These are phyloP conservation scores for Otatea glauca DNA, from an alignment of 176 grass and related monocot species.

Conservation along the genomic window DNA sequence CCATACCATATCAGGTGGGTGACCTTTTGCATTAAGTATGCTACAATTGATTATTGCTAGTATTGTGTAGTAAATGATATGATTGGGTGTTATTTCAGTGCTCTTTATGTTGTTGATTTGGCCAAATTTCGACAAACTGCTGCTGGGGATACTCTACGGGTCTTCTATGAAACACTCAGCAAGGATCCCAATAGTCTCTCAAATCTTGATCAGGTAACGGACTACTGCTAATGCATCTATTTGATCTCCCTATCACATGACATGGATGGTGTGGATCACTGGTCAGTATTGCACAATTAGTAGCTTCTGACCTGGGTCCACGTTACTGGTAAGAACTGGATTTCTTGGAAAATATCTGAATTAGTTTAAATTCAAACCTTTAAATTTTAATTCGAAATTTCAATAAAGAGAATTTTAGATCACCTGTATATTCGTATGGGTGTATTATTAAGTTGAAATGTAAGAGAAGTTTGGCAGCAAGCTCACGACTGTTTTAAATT, in stretches of 20 bases:
- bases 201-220: slow-evolving; percentile 94
- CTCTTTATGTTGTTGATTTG: slow-evolving; percentile 99
- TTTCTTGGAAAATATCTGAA: slow-evolving; percentile 6
- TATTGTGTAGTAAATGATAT: slow-evolving; percentile 19
- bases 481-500: neutral
- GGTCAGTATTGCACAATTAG: slow-evolving; percentile 1
- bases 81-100: slow-evolving; percentile 60
- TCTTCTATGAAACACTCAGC: slow-evolving; percentile 96
- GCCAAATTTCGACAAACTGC: slow-evolving; percentile 94
- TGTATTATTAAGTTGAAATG: slow-evolving; percentile 1
- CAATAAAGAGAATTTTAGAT: neutral
- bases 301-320: slow-evolving; percentile 22
- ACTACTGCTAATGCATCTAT: slow-evolving; percentile 26
- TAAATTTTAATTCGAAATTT: neutral
- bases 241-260: slow-evolving; percentile 9
- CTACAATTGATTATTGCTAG: slow-evolving; percentile 28
- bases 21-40: slow-evolving; percentile 27
- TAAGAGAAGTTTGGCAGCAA: neutral
- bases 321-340: slow-evolving; percentile 3
- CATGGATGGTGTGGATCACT: neutral
- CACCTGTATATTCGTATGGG: neutral
- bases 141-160: slow-evolving; percentile 83
- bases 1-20: slow-evolving; percentile 96
- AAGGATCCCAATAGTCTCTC: slow-evolving; percentile 99
- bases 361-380: slow-evolving; percentile 10